These are phyloP conservation scores for Coprinopsis cinerea DNA, from an alignment of 768 basidiomycete species.

Conservation along the genomic window DNA sequence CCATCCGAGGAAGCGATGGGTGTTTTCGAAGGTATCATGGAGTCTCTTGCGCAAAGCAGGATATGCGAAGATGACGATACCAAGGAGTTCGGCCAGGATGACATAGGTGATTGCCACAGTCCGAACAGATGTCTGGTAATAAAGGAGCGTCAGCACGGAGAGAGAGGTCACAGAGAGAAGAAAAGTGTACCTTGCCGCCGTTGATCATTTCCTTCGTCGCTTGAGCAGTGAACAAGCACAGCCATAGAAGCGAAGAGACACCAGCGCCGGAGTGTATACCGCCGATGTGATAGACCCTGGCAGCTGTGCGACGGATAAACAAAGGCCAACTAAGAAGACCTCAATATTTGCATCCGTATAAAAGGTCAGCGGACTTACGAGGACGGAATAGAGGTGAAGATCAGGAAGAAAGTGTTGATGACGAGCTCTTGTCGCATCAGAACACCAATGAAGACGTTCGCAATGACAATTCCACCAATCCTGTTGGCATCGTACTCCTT, in stretches of 20 bases:
- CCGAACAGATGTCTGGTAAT: conserved; percentile 38
- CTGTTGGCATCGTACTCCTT: conserved; percentile 28
- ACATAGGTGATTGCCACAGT: conserved; percentile 48
- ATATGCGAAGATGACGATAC: conserved; percentile 47
- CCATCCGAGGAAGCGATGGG: conserved; percentile 57
- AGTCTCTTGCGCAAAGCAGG: conserved; percentile 40
- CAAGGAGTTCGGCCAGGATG: conserved; percentile 41
- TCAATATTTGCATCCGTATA: conserved; percentile 3
- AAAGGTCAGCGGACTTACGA: conserved; percentile 33
- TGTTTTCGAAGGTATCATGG: conserved; percentile 49
- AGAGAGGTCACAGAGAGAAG: not conserved
- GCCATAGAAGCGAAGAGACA: conserved; percentile 48
- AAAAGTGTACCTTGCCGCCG: conserved; percentile 27
- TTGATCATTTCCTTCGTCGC: conserved; percentile 44
- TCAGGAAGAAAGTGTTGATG: conserved; percentile 50
- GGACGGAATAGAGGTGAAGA: conserved; percentile 42
- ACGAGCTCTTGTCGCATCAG: conserved; percentile 53
- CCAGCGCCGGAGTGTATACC: conserved; percentile 58
- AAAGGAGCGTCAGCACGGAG: not conserved
- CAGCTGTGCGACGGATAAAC: conserved; percentile 44
- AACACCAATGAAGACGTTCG: conserved; percentile 44
- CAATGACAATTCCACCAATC: conserved; percentile 35
- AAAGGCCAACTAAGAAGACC: conserved; percentile 43
- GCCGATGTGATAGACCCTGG: conserved; percentile 54
- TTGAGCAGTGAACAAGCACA: conserved; percentile 42